Evolutionary conservation across 2,329 filamentous ascomycete genomes (phyloP), one percentile per base, ranked within the genome.

Genomic region (Hypoxylon sp.): DNA sequence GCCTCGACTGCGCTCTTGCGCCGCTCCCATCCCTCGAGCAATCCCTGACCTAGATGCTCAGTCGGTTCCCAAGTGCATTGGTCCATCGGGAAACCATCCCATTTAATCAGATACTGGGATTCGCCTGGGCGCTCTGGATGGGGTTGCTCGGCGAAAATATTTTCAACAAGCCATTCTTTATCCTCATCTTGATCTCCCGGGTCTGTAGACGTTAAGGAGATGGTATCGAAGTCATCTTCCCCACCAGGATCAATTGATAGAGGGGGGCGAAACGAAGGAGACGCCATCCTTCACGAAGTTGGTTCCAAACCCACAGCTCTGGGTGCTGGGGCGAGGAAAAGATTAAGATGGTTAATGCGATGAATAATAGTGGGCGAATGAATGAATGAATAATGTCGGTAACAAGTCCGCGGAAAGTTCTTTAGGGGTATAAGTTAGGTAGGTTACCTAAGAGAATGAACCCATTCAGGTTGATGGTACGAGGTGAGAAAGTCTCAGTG

Each of bases 51-150:
- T 3, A 83, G 62, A 45, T 81, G 69, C 4, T 72, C 65, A 7
- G 63, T 57, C 0, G 80, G 78, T 57, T 84, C 81, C 81, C 81
- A 84, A 0, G 81, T 84, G 46, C 77, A 75, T 49, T 79, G 68
- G n/a, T 81, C 67, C 4, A 84, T 55, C 1, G 76, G 72, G 62
- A 86, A 91, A 2, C 73, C 78, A 17, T 75, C 72, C 88, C 87
- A 91, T 51, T 81, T 78, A 15, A 89, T 78, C 1, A 91, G 75
- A 63, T 83, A 90, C 16, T 72, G 61, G 19, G 63, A 68, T 11
- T 65, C 63, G 4, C 69, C 69, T 3, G 65, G 57, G 2, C 30
- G 16, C 6, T 59, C 45, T 4, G 62, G 60, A 6, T 67, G 53
- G 1, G 59, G 55, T 9, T 69, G 69, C 61, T 85, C 77, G 1